Base-by-base conservation (phyloP, 805 yeast genomes). In the Novakomyces olei region DNA sequence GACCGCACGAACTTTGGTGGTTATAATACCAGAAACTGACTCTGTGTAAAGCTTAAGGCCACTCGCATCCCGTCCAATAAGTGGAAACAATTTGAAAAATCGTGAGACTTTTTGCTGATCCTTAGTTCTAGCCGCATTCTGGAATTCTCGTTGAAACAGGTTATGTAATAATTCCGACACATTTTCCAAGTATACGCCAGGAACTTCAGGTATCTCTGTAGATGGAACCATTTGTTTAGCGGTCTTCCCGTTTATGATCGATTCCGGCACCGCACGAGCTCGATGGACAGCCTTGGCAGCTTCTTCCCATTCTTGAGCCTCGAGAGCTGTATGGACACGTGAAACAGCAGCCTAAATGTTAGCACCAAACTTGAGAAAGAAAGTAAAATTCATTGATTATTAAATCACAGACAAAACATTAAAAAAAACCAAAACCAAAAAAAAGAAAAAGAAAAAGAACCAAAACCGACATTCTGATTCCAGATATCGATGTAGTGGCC, bases 211-310 rank as follows among this genome's bases (percentile, higher is more conserved):
- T 10, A 81, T 61, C 35, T 79, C 91, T 7, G 75, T 59, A 0
- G 92, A 70, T 0, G 98, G 98, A 12, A 85, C 85, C 44, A 76
- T 77, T 29, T 62, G 69, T 32, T 70, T 63, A 2, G 92, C 85
- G 50, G 74, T 81, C 34, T 65, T 58, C 14, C 92, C 83, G 10
- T 52, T 56, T 10, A 75, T 47, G 4, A 64, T 43, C 1, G 58
- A 61, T 1, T 50, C 41, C 0, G 91, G 78, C 25, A 85, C 53
- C 5, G 47, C 35, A 30, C 64, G 54, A 3, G 74, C 68, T 18
- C 55, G 55, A 36, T 54, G 46, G 12, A 52, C 45, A 12, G 80
- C 65, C 34, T 56, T 57, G 0, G 93, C 85, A 1, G 92, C 93
- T n/a, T 65, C 48, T 19, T 64, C 67, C 77, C 88, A 80, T 42